phyloP scores from a whole-genome alignment of 495 filamentous ascomycete species.

The Aspergillus egyptiacus region DNA sequence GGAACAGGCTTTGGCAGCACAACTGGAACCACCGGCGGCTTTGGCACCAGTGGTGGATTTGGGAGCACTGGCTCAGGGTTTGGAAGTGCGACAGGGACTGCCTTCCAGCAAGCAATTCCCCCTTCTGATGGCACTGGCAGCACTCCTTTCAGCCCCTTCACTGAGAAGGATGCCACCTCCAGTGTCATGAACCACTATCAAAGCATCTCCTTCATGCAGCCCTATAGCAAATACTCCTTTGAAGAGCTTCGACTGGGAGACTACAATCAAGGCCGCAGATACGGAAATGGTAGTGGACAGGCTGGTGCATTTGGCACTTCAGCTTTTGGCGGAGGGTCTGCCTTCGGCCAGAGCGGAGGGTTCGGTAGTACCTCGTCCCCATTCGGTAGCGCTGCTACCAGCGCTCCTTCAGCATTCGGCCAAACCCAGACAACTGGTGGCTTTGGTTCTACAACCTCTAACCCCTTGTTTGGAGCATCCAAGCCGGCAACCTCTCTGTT shows the following conservation, averaged over 20 bases:
- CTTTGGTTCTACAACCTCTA: constrained; percentile 48
- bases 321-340: constrained; percentile 32
- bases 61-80: constrained; percentile 33
- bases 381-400: constrained; percentile 48
- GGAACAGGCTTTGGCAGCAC: constrained; percentile 34
- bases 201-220: constrained; percentile 77
- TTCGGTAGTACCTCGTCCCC: constrained; percentile 50
- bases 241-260: constrained; percentile 88
- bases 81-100: constrained; percentile 39
- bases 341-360: constrained; percentile 41
- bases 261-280: constrained; percentile 79
- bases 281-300: constrained; percentile 73
- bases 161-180: constrained; percentile 71
- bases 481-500: constrained; percentile 40
- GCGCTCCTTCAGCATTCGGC: constrained; percentile 36
- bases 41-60: constrained; percentile 17
- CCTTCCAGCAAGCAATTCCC: constrained; percentile 40
- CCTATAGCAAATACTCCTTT: constrained; percentile 81
- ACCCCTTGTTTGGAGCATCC: constrained; percentile 35
- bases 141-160: constrained; percentile 63
- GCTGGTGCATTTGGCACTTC: constrained; percentile 72
- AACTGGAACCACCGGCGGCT: constrained; percentile 20
- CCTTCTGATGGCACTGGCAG: constrained; percentile 64
- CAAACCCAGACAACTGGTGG: constrained; percentile 49
- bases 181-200: constrained; percentile 69